Conservation (phyloP, 2,329 filamentous ascomycete species). For the Fusarium beomiforme region DNA sequence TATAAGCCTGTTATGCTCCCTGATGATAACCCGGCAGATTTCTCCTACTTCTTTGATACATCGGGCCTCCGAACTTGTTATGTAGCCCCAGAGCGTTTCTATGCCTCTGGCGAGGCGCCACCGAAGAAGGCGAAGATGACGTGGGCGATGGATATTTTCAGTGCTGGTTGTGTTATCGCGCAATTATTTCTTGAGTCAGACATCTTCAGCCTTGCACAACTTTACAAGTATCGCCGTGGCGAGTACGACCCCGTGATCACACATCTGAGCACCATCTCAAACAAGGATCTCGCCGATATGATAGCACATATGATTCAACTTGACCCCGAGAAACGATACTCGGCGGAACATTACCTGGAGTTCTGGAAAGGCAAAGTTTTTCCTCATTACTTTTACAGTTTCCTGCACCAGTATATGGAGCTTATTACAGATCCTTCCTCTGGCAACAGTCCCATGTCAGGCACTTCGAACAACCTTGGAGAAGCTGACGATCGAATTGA, state of each 20-base stretch:
- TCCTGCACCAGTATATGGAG: conserved; percentile 97
- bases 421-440: conserved; percentile 91
- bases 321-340: conserved; percentile 90
- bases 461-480: conserved; percentile 74
- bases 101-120: conserved; percentile 73
- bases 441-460: conserved; percentile 76
- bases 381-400: conserved; percentile 96
- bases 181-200: conserved; percentile 95
- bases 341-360: conserved; percentile 91
- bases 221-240: conserved; percentile 92
- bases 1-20: conserved; percentile 95
- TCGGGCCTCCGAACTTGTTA: conserved; percentile 94
- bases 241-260: conserved; percentile 90
- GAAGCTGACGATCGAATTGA: conserved; percentile 96
- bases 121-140: conserved; percentile 69
- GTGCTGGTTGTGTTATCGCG: conserved; percentile 94
- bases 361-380: conserved; percentile 95
- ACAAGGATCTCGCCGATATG: conserved; percentile 86
- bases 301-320: conserved; percentile 96
- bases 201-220: conserved; percentile 96
- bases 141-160: conserved; percentile 99
- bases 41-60: conserved; percentile 97
- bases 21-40: conserved; percentile 96
- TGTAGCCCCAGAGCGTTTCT: conserved; percentile 91
- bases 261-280: conserved; percentile 85